A percentile compares a stretch with the other conserved stretches of the same genome.
phyloP scores from a whole-genome alignment of 139 green algal genomes.

The Cymbomonas tetramitiformis region DNA sequence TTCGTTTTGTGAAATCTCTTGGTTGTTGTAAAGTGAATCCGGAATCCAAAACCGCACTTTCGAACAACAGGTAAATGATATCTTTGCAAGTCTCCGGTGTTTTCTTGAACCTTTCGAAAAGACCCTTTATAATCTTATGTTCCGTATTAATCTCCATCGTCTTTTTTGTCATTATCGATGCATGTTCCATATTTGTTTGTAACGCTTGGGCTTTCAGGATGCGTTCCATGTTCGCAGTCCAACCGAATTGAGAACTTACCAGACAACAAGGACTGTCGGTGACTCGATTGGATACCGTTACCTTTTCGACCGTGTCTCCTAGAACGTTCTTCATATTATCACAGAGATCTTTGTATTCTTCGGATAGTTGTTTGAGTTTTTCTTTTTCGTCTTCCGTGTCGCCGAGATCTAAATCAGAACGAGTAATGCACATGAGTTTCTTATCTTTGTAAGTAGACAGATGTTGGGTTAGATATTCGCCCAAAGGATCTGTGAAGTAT shows the following conservation, averaged over 20 bases:
- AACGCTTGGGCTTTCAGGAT: constrained; percentile 60
- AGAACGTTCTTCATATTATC: constrained; percentile 70
- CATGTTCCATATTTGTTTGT: constrained; percentile 69
- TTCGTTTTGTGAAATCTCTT: not conserved
- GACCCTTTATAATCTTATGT: constrained; percentile 60
- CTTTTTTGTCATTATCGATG: constrained; percentile 88
- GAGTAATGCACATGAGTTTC: constrained; percentile 72
- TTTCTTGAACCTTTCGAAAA: constrained; percentile 52
- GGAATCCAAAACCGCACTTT: constrained; percentile 68
- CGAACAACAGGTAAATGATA: constrained; percentile 62
- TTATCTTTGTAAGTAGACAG: constrained; percentile 66
- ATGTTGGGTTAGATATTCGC: constrained; percentile 78
- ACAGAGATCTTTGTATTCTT: constrained; percentile 51
- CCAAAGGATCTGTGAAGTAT: constrained; percentile 86
- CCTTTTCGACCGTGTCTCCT: constrained; percentile 57
- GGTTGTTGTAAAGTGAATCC: constrained; percentile 26
- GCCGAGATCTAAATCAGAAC: constrained; percentile 70
- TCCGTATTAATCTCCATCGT: constrained; percentile 95
- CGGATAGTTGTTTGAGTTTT: constrained; percentile 33
- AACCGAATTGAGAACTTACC: constrained; percentile 91
- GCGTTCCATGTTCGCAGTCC: constrained; percentile 93
- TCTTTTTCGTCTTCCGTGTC: constrained; percentile 19
- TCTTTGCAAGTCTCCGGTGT: constrained; percentile 31
- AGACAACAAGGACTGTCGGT: constrained; percentile 78
- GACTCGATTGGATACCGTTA: constrained; percentile 57